Conservation (phyloP, 805 yeast genomes). For the Saturnispora halmiae region DNA sequence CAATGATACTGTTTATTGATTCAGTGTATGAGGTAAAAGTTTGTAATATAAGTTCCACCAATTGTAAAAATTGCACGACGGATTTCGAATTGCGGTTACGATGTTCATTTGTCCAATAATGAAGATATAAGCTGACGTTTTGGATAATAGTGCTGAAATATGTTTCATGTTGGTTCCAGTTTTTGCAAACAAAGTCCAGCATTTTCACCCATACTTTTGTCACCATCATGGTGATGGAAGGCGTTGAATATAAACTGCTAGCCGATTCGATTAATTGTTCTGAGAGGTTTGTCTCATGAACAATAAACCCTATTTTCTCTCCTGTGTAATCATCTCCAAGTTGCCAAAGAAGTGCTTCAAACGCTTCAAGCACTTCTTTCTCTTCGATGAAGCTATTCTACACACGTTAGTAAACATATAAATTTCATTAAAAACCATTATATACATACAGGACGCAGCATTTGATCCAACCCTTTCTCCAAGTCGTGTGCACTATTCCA, state of each 20-base stretch:
- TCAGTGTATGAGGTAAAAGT: too few relatives aligned
- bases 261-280: not conserved
- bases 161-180: conserved; percentile 9
- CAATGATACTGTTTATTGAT: not conserved
- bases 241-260: not conserved
- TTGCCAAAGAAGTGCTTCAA: conserved; percentile 7
- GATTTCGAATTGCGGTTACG: conserved; percentile 2
- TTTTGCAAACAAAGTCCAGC: conserved; percentile 4
- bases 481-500: conserved; percentile 1
- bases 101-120: not conserved
- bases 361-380: conserved; percentile 3
- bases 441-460: conserved; percentile 1
- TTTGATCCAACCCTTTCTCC: not conserved
- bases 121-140: not conserved
- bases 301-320: conserved; percentile 3
- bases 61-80: conserved; percentile 1
- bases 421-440: too few relatives aligned
- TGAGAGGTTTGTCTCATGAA: conserved; percentile 1
- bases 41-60: too few relatives aligned
- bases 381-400: conserved; percentile 5
- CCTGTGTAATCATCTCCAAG: conserved; percentile 6
- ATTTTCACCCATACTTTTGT: conserved; percentile 7
- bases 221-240: conserved; percentile 2
- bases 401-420: not conserved
- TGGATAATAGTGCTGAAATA: not conserved